Base-by-base conservation (phyloP, 768 basidiomycete genomes). In the Podaxis pistillaris region DNA sequence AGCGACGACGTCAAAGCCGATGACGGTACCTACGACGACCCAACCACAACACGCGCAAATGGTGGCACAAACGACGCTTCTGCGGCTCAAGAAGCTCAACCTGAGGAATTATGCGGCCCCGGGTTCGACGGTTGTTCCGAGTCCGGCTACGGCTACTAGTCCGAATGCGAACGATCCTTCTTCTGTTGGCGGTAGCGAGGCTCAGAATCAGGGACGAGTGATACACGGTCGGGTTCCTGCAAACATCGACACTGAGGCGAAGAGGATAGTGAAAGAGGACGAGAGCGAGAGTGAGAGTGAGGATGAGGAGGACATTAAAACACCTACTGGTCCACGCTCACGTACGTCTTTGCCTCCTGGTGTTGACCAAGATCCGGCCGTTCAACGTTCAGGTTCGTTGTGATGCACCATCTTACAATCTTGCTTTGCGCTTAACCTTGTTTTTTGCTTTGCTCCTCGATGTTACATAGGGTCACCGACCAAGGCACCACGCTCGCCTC, bases 61-160 rank as follows among this genome's bases (percentile, higher is more conserved):
- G 24, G 53, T 73, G 17, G 70, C 77, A 0, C 74, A 78, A 64
- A 75, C 73, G 7, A 75, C 76, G 5, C 64, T 76, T 6, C 65
- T 67, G 33, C 64, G 76, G 40, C 64, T 79, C 22, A 74, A 72
- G 62, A 74, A 74, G 68, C 71, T 85, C 49, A 80, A 77, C 56
- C 68, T 84, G 62, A 74, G 73, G 65, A 85, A 84, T 71, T 85
- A 85, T 65, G 81, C 82, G 8, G 80, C 81, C 5, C 83, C 83
- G n/a, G 62, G 63, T 40, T n/a, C 26, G 38, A n/a, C 51, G 22
- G 26, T 41, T 44, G 19, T 13, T 30, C 30, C 64, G 24, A 22
- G 44, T 57, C 24, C 56, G 11, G 37, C 41, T 22, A 49, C 64
- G 13, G 19, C 57, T 17, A 36, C 47, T 30, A 12, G 55, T n/a